These are phyloP conservation scores for Fusarium beomiforme DNA, from an alignment of 2,329 filamentous ascomycete genomes.

Conservation along the genomic window DNA sequence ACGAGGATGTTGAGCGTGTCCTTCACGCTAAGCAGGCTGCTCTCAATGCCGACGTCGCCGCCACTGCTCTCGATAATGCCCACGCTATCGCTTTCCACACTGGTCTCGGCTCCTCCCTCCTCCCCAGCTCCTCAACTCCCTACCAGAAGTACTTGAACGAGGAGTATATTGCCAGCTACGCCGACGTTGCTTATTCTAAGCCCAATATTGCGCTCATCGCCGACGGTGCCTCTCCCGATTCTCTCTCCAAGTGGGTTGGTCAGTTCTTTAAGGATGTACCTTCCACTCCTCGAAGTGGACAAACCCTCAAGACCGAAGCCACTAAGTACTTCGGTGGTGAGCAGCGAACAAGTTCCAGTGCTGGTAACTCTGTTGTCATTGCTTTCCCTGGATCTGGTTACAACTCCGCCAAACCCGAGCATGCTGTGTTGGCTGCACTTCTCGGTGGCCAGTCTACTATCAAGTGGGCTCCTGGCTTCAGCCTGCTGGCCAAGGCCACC, in stretches of 20 bases:
- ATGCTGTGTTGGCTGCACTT: conserved; percentile 85
- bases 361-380: conserved; percentile 85
- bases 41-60: conserved; percentile 68
- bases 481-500: conserved; percentile 83
- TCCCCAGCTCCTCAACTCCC: conserved; percentile 76
- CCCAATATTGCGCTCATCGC: conserved; percentile 91
- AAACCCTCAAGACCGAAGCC: conserved; percentile 66
- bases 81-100: conserved; percentile 92
- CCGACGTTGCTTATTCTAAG: conserved; percentile 84
- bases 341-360: conserved; percentile 82
- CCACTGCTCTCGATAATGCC: conserved; percentile 84
- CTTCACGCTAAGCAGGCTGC: conserved; percentile 82
- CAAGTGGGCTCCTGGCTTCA: conserved; percentile 97
- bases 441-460: conserved; percentile 91
- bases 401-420: conserved; percentile 86
- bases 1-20: conserved; percentile 84
- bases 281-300: conserved; percentile 60
- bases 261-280: conserved; percentile 87
- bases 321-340: conserved; percentile 95
- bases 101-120: conserved; percentile 83
- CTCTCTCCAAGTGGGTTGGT: conserved; percentile 88
- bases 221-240: conserved; percentile 81
- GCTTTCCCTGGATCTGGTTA: conserved; percentile 92
- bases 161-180: conserved; percentile 78
- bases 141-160: conserved; percentile 84